Evolutionary conservation across 805 yeast species (phyloP), one percentile per base, ranked within the genome.

Genomic region (Lipomyces orientalis): DNA sequence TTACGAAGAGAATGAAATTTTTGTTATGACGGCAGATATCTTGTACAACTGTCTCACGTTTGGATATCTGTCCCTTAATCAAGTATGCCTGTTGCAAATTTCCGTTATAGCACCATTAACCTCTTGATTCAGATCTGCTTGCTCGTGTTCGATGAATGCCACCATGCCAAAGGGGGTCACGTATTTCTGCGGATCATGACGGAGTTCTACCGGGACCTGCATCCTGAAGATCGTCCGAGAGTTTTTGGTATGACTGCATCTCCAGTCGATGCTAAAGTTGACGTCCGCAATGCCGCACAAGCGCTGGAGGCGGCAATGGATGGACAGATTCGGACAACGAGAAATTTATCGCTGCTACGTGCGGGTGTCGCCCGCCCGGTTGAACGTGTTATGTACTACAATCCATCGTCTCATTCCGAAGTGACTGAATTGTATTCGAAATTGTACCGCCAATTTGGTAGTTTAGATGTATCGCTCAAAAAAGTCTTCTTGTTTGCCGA

Each of bases 71-170:
- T 19, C 19, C 33, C 46, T 63, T 3, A 8, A 37, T n/a, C 52
- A 63, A 16, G 54, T 58, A 14, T 34, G 59, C 14, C 2, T 19
- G 22, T 43, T 9, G 49, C 22, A 4, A 43, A 43, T 43, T 16
- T 43, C 29, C 49, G 49, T 8, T 16, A n/a, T 16, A 7, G 9
- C 2, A 3, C n/a, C 8, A 22, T 19, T 59, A 62, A 51, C 61
- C 49, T 8, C 51, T 39, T 19, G 51, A 55, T 10, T 39, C 2
- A 63, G 66, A 43, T 54, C 22, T 39, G 56, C 37, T 37, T 62
- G 16, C 34, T 66, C 25, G 49, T 63, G 12, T 66, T 66, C n/a
- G 69, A 66, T 39, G 69, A 66, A 63, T 66, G 69, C 54, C 69
- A 66, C 37, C 69, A 63, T 56, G 59, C 66, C 10, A 66, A 54